Percentiles rank a stretch among this genome's conserved stretches.
Evolutionary conservation across 225 moss, liverwort and hornwort species (phyloP).

Genomic region (Marchantia paleacea): DNA sequence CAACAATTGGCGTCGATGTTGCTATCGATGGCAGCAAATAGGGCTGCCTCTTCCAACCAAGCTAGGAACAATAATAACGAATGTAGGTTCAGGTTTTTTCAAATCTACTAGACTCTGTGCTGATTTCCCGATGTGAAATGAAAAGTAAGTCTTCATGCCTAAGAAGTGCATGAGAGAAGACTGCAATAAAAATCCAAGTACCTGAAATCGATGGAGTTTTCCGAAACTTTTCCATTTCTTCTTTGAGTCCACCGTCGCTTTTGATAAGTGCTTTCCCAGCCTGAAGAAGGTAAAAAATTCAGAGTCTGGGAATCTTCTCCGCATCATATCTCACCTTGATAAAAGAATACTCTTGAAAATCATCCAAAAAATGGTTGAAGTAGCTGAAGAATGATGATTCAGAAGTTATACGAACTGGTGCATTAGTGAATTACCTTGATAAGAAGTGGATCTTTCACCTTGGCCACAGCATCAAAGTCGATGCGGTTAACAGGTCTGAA

Average conservation of each 20-base stretch:
- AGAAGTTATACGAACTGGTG: too few relatives aligned
- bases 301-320: too few relatives aligned
- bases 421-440: slow-evolving; percentile 38
- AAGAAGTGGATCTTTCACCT: slow-evolving; percentile 67
- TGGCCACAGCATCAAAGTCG: slow-evolving; percentile 57
- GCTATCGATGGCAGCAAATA: slow-evolving; percentile 78
- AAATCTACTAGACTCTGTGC: not conserved
- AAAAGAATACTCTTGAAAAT: not conserved
- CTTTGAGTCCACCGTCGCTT: slow-evolving; percentile 53
- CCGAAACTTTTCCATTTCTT: slow-evolving; percentile 66
- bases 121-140: not conserved
- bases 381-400: too few relatives aligned
- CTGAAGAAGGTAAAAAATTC: slow-evolving; percentile 19
- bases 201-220: slow-evolving; percentile 56
- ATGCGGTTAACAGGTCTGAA: slow-evolving; percentile 63
- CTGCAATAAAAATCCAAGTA: not conserved
- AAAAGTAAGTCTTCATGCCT: not conserved
- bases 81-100: not conserved
- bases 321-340: not conserved
- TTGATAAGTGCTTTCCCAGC: slow-evolving; percentile 64
- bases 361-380: not conserved
- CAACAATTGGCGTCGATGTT: slow-evolving; percentile 54
- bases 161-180: not conserved
- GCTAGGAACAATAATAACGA: not conserved
- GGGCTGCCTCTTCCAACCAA: slow-evolving; percentile 86